Base-by-base conservation (phyloP, 352 stramenopile genomes). In the Pythium guiyangense region DNA sequence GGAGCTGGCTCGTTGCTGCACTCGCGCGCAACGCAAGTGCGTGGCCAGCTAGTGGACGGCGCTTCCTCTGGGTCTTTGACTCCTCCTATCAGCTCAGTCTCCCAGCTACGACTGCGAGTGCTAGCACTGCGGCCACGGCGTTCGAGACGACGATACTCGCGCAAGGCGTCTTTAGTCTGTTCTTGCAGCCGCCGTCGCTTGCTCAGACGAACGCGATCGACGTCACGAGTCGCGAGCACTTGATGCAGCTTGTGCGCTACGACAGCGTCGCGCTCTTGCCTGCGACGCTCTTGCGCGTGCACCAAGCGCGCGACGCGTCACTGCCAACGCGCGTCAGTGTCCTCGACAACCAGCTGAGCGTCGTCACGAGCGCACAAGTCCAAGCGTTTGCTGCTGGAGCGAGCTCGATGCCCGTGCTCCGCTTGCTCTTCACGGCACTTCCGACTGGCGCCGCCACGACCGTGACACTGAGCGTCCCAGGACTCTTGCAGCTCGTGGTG, bases 91-190 rank as follows among this genome's bases (percentile, higher is more conserved):
- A 61, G 12, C 49, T 70, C n/a, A 54, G 42, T 12, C 37, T 60
- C 26, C n/a, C 46, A 2, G 22, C 4, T 37, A 37, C 31, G 31
- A 9, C 31, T 37, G 31, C 53, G 4, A 59, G 17, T 27, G 52
- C 53, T 2, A 59, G 47, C 25, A 8, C 46, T 27, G 48, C 37
- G 11, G 48, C 52, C 10, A 40, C 27, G 6, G 37, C 50, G 17
- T 60, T 79, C 11, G 43, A 59, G 51, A 56, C 6, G 6, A 51
- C 51, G 8, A 47, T 71, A 17, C 61, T 47, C 4, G 45, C 56
- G 8, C 70, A 77, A 37, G 70, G 52, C 20, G 50, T 57, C 10
- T 79, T 76, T 48, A 59, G 60, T 10, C 66, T 79, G 27, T 55
- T 62, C n/a, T 42, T 81, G 4, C 65, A 67, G 29, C 55, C 59